Percentiles rank a stretch among this genome's conserved stretches.
Conservation (phyloP, 2,329 filamentous ascomycete species). For the Immersiporthe knoxdaviesiana region DNA sequence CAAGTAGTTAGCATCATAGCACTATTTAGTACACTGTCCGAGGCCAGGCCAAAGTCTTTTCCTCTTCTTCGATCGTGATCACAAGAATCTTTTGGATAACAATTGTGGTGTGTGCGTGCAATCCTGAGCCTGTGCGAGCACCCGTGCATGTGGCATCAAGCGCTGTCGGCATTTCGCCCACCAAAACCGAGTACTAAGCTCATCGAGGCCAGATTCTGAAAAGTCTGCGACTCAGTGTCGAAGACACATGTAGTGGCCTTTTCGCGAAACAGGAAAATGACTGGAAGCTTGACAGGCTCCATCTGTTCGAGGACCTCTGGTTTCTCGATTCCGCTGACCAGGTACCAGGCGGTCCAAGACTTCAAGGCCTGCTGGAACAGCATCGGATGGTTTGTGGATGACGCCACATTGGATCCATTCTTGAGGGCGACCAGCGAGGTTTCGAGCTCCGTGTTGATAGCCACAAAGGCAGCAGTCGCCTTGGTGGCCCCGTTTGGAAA, state of each 20-base stretch:
- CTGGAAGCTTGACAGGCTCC: neutral
- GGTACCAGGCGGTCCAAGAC: neutral
- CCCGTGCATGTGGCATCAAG: neutral
- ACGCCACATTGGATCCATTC: neutral
- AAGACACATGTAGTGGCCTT: neutral
- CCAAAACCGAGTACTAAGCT: neutral
- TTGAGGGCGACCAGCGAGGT: neutral
- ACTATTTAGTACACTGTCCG: neutral
- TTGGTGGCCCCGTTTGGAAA: neutral
- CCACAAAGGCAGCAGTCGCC: conserved; percentile 13
- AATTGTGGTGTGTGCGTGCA: neutral
- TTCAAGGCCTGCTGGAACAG: neutral
- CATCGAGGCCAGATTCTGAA: neutral
- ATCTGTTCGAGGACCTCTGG: conserved; percentile 2
- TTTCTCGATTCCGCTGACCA: neutral
- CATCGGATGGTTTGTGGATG: neutral
- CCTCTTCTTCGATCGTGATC: too few species aligned
- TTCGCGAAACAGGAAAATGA: conserved; percentile 11
- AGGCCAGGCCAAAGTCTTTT: neutral
- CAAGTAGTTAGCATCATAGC: neutral
- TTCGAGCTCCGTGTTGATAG: conserved; percentile 12
- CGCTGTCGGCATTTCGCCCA: neutral
- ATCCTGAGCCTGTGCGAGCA: neutral
- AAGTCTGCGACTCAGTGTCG: neutral
- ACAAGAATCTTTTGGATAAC: neutral